A percentile compares a stretch with the other conserved stretches of the same genome.
phyloP scores from a whole-genome alignment of 1,284 basidiomycete genomes.

The Ceratobasidium sp. region DNA sequence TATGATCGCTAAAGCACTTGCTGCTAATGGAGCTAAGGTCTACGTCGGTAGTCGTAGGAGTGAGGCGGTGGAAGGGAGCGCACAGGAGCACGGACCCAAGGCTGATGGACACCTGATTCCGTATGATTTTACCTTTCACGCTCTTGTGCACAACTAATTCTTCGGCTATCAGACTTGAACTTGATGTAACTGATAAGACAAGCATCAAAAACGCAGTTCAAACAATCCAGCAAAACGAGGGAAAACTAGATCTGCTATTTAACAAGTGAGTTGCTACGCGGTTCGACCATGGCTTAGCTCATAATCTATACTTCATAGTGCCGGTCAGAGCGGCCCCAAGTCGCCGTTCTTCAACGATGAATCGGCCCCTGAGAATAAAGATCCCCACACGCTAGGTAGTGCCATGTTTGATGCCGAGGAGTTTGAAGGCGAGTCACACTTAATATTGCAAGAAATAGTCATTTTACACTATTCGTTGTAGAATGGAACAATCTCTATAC shows the following conservation, averaged over 20 bases:
- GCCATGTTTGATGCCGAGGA: slow-evolving; percentile 77
- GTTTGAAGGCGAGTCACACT: slow-evolving; percentile 58
- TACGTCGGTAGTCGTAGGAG: slow-evolving; percentile 81
- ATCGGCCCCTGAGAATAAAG: slow-evolving; percentile 70
- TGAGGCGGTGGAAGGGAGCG: slow-evolving; percentile 72
- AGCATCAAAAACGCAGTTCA: slow-evolving; percentile 73
- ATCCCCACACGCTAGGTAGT: slow-evolving; percentile 73
- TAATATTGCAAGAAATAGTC: too few species aligned
- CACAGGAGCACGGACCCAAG: slow-evolving; percentile 52
- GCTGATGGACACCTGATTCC: slow-evolving; percentile 62
- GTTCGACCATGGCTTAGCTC: slow-evolving; percentile 73
- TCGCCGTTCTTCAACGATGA: slow-evolving; percentile 68
- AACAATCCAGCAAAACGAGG: slow-evolving; percentile 69
- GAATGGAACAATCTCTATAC: slow-evolving; percentile 46
- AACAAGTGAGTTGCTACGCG: slow-evolving; percentile 80
- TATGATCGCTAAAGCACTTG: slow-evolving; percentile 81
- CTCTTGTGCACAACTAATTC: slow-evolving; percentile 72
- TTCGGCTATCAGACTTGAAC: slow-evolving; percentile 50
- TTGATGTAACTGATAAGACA: slow-evolving; percentile 61
- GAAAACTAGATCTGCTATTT: slow-evolving; percentile 80
- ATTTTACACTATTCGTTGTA: slow-evolving; percentile 55
- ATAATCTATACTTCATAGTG: slow-evolving; percentile 57
- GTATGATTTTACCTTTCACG: slow-evolving; percentile 64
- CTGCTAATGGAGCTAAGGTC: slow-evolving; percentile 83
- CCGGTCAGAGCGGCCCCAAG: too few species aligned